Conservation (phyloP, 2,329 filamentous ascomycete genomes). For the Furcasterigmium furcatum region DNA sequence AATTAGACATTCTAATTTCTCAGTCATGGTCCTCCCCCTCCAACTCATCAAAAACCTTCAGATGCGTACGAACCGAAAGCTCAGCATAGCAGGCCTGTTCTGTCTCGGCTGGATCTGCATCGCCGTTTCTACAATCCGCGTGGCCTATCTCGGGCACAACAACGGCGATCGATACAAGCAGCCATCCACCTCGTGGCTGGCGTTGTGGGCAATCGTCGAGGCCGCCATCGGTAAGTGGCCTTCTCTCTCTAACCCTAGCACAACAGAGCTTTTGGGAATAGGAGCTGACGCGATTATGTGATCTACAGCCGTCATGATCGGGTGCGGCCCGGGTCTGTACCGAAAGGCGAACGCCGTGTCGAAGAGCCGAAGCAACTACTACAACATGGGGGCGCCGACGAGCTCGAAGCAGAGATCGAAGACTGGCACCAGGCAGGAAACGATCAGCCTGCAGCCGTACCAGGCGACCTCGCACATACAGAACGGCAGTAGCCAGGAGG, state of each 20-base stretch:
- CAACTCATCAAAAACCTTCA: constrained; percentile 8
- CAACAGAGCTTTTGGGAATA: too few species aligned
- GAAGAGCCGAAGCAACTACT: constrained; percentile 2
- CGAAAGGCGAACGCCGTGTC: constrained; percentile 7
- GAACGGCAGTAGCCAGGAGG: constrained; percentile 7
- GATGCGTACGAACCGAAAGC: constrained; percentile 10
- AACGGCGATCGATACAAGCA: constrained; percentile 3
- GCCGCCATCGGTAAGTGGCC: constrained; percentile 5
- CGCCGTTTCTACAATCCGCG: constrained; percentile 10
- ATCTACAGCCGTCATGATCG: constrained; percentile 9
- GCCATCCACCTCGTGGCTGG: constrained; percentile 9
- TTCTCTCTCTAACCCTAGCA: too few species aligned
- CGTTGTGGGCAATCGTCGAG: constrained; percentile 10
- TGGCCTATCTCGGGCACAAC: constrained; percentile 7
- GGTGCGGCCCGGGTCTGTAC: constrained; percentile 8
- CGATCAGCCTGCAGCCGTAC: constrained; percentile 3
- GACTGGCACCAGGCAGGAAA: not conserved
- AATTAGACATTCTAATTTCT: too few species aligned
- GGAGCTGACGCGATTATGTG: not conserved
- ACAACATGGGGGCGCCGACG: not conserved
- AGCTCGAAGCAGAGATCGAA: not conserved
- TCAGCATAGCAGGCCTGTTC: constrained; percentile 11
- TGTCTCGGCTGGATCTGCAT: constrained; percentile 13
- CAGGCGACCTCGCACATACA: constrained; percentile 1
- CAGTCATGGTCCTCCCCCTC: constrained; percentile 11